phyloP scores from a whole-genome alignment of 2,329 filamentous ascomycete genomes.

The Chalaropsis ovoidea region DNA sequence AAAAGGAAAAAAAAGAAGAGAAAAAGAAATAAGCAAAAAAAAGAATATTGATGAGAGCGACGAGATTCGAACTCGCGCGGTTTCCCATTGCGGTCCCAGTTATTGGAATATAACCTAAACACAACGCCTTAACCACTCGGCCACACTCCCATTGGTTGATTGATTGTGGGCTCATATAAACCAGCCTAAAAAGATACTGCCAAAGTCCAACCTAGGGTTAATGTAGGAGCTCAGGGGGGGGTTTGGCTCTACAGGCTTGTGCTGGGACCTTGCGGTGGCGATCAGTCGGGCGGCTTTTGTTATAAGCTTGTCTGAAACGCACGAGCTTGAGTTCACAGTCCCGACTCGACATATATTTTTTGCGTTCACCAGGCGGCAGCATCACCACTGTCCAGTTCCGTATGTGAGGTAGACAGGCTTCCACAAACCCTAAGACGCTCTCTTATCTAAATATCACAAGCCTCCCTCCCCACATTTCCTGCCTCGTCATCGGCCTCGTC shows the following conservation, averaged over 20 bases:
- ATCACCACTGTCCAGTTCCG: not conserved
- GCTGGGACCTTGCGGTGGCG: not conserved
- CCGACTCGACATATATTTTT: not conserved
- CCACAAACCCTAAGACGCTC: not conserved
- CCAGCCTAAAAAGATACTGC: not conserved
- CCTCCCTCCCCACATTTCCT: not conserved
- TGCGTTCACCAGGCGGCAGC: not conserved
- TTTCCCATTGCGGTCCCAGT: slow-evolving; percentile 35
- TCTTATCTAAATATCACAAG: not conserved
- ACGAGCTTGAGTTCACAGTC: not conserved
- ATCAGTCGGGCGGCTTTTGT: not conserved
- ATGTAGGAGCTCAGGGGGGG: too few species aligned
- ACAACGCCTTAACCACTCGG: slow-evolving; percentile 49
- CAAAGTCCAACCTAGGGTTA: not conserved
- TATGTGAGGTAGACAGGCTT: not conserved
- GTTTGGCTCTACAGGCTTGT: not conserved
- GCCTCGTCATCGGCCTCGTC: not conserved
- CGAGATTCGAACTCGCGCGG: slow-evolving; percentile 42
- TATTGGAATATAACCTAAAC: slow-evolving; percentile 37
- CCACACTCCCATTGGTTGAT: slow-evolving; percentile 34
- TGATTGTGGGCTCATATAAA: not conserved
- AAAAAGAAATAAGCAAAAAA: slow-evolving; percentile 13
- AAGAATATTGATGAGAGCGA: not conserved
- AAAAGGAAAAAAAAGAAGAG: not conserved
- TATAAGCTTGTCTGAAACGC: not conserved